Conservation (phyloP, 495 filamentous ascomycete genomes). For the Chlorociboria aeruginascens region DNA sequence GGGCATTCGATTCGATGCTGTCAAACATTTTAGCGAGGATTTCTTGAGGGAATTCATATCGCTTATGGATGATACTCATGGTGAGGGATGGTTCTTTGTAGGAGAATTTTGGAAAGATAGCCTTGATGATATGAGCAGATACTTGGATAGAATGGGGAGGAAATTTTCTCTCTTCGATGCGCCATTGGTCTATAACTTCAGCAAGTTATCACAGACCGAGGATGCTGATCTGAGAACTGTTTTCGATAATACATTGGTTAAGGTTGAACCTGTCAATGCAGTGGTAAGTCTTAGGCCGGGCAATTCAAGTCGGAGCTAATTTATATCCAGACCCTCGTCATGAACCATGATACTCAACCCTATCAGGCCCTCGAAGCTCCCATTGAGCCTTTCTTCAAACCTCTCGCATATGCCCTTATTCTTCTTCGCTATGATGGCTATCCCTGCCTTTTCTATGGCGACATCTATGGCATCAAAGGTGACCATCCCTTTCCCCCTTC, state of each 20-base stretch:
- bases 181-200: slow-evolving; percentile 55
- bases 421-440: slow-evolving; percentile 53
- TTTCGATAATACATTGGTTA: slow-evolving; percentile 48
- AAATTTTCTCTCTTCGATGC: slow-evolving; percentile 54
- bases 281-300: slow-evolving; percentile 33
- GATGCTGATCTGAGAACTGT: slow-evolving; percentile 47
- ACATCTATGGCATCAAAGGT: slow-evolving; percentile 56
- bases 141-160: slow-evolving; percentile 47
- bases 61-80: slow-evolving; percentile 34
- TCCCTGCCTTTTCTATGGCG: slow-evolving; percentile 65
- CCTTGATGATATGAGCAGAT: slow-evolving; percentile 37
- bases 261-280: slow-evolving; percentile 45
- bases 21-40: slow-evolving; percentile 55
- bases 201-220: slow-evolving; percentile 34
- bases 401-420: slow-evolving; percentile 49
- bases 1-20: slow-evolving; percentile 65
- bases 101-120: slow-evolving; percentile 65
- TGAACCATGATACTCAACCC: slow-evolving; percentile 49
- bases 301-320: not conserved
- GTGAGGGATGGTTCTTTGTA: slow-evolving; percentile 50
- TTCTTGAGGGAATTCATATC: slow-evolving; percentile 51
- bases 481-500: slow-evolving; percentile 41
- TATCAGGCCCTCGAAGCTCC: slow-evolving; percentile 45
- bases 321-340: slow-evolving; percentile 29
- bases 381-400: slow-evolving; percentile 44